These are phyloP conservation scores for Ophiostoma angusticollis DNA, from an alignment of 2,329 filamentous ascomycete species.

Conservation along the genomic window DNA sequence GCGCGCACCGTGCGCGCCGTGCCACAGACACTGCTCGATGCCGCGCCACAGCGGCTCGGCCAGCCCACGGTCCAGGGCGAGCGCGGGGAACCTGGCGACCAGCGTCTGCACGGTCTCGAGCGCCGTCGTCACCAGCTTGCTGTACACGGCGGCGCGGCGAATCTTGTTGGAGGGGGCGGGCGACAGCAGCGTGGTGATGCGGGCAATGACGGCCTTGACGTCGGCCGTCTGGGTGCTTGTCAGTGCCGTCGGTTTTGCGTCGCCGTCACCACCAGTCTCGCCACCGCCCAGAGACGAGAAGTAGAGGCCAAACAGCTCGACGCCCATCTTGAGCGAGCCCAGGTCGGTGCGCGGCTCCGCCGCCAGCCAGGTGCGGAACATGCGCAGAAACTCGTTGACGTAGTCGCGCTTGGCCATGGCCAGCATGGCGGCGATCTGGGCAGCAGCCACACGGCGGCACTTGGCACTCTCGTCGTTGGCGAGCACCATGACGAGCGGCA, in stretches of 20 bases:
- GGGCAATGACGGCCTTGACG: slow-evolving; percentile 46
- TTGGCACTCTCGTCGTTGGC: slow-evolving; percentile 80
- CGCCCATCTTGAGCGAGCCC: slow-evolving; percentile 51
- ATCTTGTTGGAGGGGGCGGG: slow-evolving; percentile 33
- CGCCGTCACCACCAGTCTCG: not conserved
- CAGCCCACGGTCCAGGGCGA: slow-evolving; percentile 36
- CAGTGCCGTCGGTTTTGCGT: not conserved
- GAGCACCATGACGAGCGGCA: slow-evolving; percentile 72
- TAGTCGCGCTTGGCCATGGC: slow-evolving; percentile 62
- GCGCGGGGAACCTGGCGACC: slow-evolving; percentile 52
- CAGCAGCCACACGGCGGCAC: slow-evolving; percentile 70
- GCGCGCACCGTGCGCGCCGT: slow-evolving; percentile 62
- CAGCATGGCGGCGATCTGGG: slow-evolving; percentile 71
- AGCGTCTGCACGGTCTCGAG: slow-evolving; percentile 58
- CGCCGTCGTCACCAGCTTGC: slow-evolving; percentile 56
- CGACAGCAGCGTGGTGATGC: slow-evolving; percentile 41
- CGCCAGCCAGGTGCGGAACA: slow-evolving; percentile 64
- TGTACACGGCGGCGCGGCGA: slow-evolving; percentile 37
- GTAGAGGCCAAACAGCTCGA: slow-evolving; percentile 68
- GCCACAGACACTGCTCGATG: slow-evolving; percentile 56
- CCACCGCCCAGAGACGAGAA: slow-evolving; percentile 46
- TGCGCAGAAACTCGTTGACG: slow-evolving; percentile 53
- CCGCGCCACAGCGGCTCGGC: slow-evolving; percentile 56
- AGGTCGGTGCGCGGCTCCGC: slow-evolving; percentile 35
- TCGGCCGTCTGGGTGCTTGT: slow-evolving; percentile 53